Evolutionary conservation across 2,329 filamentous ascomycete species (phyloP), one percentile per base, ranked within the genome.

Genomic region (Pyrenochaeta sp.): DNA sequence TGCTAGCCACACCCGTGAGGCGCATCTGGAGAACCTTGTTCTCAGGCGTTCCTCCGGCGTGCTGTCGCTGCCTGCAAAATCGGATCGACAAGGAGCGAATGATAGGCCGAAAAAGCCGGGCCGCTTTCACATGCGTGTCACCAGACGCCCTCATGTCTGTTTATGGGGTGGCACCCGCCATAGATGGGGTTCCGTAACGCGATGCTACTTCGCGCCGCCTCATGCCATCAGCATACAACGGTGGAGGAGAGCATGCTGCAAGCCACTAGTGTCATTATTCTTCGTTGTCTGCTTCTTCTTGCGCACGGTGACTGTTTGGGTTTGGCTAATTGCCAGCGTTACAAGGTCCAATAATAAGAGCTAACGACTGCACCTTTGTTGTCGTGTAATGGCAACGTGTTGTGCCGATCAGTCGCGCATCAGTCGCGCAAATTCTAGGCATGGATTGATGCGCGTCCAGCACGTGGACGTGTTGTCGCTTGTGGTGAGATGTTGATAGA

Each of bases 21-120:
- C 64, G 61, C 54, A 67, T 73, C 67, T 72, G 68, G 72, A 73
- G 70, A 72, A 71, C 66, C 70, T 58, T 72, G 68, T 56, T 52
- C n/a, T 62, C 46, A 61, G 58, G 57, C 62, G 36, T 61, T 56
- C 50, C n/a, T 62, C 46, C 59, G 58, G 57, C 62, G 36, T 61
- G 54, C 55, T 52, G 36, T 48, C 42, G 44, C 46, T 32, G 46
- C 45, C 45, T 42, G 39, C 49, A 56, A 45, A 46, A 25, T 8
- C 55, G 58, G 59, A 34, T 50, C 62, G 58, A 62, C 62, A 62
- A 44, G 56, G 48, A 61, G 43, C 66, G 55, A 67, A 65, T 70
- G 15, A 19, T 3, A 58, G 59, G 59, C 59, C 57, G 42, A 48
- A 32, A 27, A 43, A 15, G 47, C 45, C 37, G 30, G 44, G 44